Conservation (phyloP, 139 green algal genomes). For the Diplosphaera chodatii region DNA sequence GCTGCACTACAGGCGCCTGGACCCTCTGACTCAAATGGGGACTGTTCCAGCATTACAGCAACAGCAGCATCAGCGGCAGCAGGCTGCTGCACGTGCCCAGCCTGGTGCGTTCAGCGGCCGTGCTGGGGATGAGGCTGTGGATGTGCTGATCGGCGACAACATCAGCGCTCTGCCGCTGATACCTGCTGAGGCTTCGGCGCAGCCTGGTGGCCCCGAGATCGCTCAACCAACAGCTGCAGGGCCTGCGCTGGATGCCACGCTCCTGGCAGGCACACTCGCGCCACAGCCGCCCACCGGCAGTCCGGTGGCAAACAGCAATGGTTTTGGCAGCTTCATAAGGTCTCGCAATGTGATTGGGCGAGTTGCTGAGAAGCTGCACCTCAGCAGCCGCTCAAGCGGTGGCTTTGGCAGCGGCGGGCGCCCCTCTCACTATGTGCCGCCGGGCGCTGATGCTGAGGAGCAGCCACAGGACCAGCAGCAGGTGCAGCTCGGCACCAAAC, state of each 20-base stretch:
- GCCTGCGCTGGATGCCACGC: too few relatives aligned
- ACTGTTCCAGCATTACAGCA: too few relatives aligned
- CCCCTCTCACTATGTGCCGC: too few relatives aligned
- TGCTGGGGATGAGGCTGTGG: neutral
- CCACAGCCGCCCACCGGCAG: too few relatives aligned
- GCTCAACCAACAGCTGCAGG: too few relatives aligned
- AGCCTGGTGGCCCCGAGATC: too few relatives aligned
- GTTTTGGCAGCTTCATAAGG: neutral
- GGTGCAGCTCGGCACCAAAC: neutral
- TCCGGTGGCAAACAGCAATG: neutral
- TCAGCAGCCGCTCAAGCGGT: conserved; percentile 3
- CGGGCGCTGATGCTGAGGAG: too few relatives aligned
- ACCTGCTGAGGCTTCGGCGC: too few relatives aligned
- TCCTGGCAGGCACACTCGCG: neutral
- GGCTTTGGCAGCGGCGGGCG: neutral
- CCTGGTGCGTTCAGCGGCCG: too few relatives aligned
- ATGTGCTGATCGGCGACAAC: neutral
- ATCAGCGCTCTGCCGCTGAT: neutral
- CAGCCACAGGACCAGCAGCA: conserved; percentile 5
- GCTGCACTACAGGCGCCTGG: neutral
- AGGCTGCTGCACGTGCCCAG: neutral
- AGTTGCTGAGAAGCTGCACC: conserved; percentile 12
- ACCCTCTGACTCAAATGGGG: neutral
- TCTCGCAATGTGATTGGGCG: neutral
- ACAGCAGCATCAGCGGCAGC: neutral